A percentile compares a stretch with the other conserved stretches of the same genome.
phyloP scores from a whole-genome alignment of 164 flowering plant species.

The Cinnamomum micranthum region DNA sequence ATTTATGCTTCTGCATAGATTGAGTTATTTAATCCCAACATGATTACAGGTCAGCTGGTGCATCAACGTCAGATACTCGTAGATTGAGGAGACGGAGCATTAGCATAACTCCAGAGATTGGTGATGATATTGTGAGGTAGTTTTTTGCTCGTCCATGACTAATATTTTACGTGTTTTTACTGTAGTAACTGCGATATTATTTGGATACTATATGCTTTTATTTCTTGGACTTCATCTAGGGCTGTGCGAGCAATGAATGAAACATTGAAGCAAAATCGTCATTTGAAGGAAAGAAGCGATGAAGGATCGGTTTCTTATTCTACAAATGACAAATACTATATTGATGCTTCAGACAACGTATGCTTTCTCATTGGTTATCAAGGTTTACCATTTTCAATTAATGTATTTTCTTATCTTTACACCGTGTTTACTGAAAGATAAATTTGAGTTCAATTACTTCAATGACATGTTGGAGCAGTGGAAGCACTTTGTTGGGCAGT shows the following conservation, averaged over 20 bases:
- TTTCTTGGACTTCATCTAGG: constrained; percentile 28
- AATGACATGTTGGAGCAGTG: neutral
- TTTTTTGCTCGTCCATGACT: neutral
- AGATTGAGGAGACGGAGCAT: constrained; percentile 82
- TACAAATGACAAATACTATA: constrained; percentile 29
- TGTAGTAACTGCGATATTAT: no score
- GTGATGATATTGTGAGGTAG: constrained; percentile 98
- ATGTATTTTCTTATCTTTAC: neutral
- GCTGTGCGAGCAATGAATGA: constrained; percentile 98
- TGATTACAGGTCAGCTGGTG: constrained; percentile 71
- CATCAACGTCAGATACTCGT: constrained; percentile 64
- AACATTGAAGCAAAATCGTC: constrained; percentile 81
- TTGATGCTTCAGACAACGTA: constrained; percentile 56
- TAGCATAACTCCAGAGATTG: constrained; percentile 96
- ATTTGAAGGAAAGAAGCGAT: constrained; percentile 49
- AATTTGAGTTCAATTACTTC: neutral
- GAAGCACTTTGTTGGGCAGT: neutral
- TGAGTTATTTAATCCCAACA: neutral
- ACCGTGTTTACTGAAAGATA: no score
- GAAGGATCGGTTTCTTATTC: constrained; percentile 40
- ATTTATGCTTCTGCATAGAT: neutral
- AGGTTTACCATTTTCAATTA: neutral
- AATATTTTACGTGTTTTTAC: neutral
- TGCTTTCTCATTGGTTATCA: constrained; percentile 10
- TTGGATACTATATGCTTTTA: no score